Conservation (phyloP, 140 eudicot genomes). For the Senecio squalidus region DNA sequence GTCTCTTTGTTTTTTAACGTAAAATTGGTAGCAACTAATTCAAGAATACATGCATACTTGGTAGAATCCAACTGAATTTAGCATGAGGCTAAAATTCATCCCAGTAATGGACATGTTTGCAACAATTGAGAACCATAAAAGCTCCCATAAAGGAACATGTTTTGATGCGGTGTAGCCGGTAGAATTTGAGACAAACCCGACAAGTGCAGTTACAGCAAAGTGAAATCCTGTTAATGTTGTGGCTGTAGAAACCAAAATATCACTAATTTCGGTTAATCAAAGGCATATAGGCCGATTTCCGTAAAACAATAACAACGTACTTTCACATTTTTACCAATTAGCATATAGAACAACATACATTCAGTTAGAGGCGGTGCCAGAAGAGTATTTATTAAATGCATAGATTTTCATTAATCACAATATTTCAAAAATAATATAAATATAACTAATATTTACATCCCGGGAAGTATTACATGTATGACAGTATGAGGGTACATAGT, state of each 20-base stretch:
- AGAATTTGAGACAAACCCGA: slow-evolving; percentile 54
- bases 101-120: slow-evolving; percentile 71
- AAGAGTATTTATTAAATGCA: too few species aligned
- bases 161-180: slow-evolving; percentile 50
- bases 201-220: slow-evolving; percentile 65
- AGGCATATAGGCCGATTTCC: neutral
- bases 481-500: too few species aligned
- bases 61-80: slow-evolving; percentile 71
- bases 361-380: too few species aligned
- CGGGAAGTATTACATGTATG: too few species aligned
- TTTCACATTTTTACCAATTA: too few species aligned
- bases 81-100: slow-evolving; percentile 75
- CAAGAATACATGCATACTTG: slow-evolving; percentile 46
- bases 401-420: too few species aligned
- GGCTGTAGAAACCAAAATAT: slow-evolving; percentile 38
- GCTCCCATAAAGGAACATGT: slow-evolving; percentile 67
- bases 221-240: slow-evolving; percentile 71
- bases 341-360: too few species aligned
- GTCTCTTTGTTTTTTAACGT: neutral
- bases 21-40: neutral
- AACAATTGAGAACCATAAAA: slow-evolving; percentile 60
- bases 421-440: too few species aligned
- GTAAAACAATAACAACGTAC: too few species aligned
- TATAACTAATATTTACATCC: too few species aligned
- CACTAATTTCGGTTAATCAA: neutral